phyloP scores from a whole-genome alignment of 2,329 filamentous ascomycete species.

The Aspergillus aculeatus region DNA sequence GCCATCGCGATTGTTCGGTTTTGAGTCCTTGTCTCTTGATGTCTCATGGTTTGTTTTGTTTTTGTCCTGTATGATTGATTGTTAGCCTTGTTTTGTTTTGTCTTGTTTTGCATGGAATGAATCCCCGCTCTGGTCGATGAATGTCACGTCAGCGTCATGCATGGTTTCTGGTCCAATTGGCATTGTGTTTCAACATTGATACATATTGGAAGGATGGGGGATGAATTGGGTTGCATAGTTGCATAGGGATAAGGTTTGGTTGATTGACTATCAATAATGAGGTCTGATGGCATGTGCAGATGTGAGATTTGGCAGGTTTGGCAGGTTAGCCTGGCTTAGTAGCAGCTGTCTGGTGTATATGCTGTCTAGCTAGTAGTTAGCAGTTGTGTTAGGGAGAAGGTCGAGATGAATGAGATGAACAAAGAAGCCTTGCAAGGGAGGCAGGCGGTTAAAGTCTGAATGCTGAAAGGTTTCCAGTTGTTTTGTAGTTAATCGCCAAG shows the following conservation, averaged over 20 bases:
- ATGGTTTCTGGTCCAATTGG: constrained; percentile 7
- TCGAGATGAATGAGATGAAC: not conserved
- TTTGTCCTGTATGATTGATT: constrained; percentile 8
- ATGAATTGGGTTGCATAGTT: not conserved
- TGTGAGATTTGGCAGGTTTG: no score
- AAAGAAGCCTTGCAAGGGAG: no score
- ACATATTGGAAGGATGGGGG: not conserved
- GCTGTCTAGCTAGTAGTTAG: no score
- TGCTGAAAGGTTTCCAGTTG: no score
- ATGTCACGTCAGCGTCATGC: constrained; percentile 8
- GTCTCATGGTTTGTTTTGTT: constrained; percentile 5
- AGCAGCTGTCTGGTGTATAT: no score
- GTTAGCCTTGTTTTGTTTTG: constrained; percentile 8
- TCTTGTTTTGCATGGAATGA: constrained; percentile 12
- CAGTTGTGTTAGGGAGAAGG: not conserved
- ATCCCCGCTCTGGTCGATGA: constrained; percentile 10
- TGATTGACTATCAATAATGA: not conserved
- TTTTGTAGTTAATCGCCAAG: not conserved
- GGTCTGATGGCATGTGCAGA: not conserved
- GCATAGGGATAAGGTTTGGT: not conserved
- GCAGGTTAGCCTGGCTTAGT: no score
- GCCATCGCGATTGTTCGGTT: constrained; percentile 2
- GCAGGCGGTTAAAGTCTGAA: no score
- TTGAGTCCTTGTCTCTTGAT: constrained; percentile 7
- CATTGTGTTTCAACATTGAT: constrained; percentile 17